Conservation (phyloP, 2,329 filamentous ascomycete genomes). For the Aureobasidium lini region DNA sequence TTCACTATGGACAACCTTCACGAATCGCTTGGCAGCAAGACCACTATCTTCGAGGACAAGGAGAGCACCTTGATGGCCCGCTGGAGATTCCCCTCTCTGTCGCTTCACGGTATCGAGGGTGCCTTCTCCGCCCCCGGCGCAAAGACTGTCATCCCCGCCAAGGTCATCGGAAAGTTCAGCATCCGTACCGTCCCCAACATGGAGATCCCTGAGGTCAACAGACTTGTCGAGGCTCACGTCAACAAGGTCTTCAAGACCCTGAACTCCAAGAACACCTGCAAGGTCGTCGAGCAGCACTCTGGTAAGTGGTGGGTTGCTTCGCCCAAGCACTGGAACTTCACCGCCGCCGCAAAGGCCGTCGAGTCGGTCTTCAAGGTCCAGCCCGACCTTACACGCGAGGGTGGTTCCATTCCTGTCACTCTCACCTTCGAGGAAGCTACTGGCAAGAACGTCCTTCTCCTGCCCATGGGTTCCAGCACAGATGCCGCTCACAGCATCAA, state of each 20-base stretch:
- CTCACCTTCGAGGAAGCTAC: slow-evolving; percentile 96
- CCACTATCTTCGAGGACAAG: slow-evolving; percentile 80
- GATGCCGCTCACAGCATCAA: slow-evolving; percentile 97
- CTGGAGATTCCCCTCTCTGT: slow-evolving; percentile 91
- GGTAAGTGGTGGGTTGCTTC: slow-evolving; percentile 99
- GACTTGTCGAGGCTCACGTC: slow-evolving; percentile 74
- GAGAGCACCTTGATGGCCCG: slow-evolving; percentile 89
- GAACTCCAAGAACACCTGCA: slow-evolving; percentile 83
- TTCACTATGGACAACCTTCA: slow-evolving; percentile 96
- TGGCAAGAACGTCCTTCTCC: slow-evolving; percentile 89
- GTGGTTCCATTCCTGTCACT: slow-evolving; percentile 94
- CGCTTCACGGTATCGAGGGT: slow-evolving; percentile 89
- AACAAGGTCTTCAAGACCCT: slow-evolving; percentile 79
- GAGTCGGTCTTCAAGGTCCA: slow-evolving; percentile 89
- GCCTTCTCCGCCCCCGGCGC: slow-evolving; percentile 89
- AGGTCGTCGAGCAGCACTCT: slow-evolving; percentile 73
- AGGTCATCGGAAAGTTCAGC: slow-evolving; percentile 96
- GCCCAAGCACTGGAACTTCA: slow-evolving; percentile 98
- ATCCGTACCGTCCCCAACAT: slow-evolving; percentile 97
- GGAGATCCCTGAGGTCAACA: slow-evolving; percentile 85
- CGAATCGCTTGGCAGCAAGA: slow-evolving; percentile 83
- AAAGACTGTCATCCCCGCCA: slow-evolving; percentile 97
- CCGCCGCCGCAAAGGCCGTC: slow-evolving; percentile 88
- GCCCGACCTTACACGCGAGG: slow-evolving; percentile 93
- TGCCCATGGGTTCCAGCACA: slow-evolving; percentile 96